Evolutionary conservation across 441 rosid species (phyloP).

Genomic region (Syzygium syzygioides): DNA sequence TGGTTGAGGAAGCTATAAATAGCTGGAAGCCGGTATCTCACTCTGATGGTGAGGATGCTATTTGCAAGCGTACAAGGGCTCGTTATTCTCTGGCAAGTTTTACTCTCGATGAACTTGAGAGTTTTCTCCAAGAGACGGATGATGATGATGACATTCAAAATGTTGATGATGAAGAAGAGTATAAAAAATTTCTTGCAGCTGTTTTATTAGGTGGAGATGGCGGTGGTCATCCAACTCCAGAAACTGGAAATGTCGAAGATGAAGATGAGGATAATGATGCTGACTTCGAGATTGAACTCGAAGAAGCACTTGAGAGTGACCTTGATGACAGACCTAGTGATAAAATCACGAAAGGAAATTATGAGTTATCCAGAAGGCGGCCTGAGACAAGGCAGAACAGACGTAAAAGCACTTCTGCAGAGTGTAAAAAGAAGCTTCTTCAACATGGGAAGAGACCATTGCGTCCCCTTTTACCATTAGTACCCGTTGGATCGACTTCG

Average conservation of each 20-base stretch:
- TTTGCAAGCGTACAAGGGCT: conserved; percentile 92
- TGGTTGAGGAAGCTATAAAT: conserved; percentile 2
- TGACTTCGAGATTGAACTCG: conserved; percentile 97
- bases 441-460: conserved; percentile 68
- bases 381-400: conserved; percentile 91
- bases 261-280: conserved; percentile 87
- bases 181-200: conserved; percentile 87
- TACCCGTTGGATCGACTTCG: conserved; percentile 33
- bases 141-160: conserved; percentile 85
- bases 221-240: conserved; percentile 34
- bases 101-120: conserved; percentile 97
- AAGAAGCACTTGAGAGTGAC: conserved; percentile 94
- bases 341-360: conserved; percentile 21
- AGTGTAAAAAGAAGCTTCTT: conserved; percentile 37
- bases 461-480: conserved; percentile 70
- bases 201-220: conserved; percentile 62
- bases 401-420: conserved; percentile 46
- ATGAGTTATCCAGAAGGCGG: conserved; percentile 34
- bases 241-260: conserved; percentile 48
- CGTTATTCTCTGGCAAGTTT: conserved; percentile 80
- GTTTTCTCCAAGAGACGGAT: conserved; percentile 95
- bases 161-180: conserved; percentile 86
- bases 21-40: conserved; percentile 11
- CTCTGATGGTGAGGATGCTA: conserved; percentile 59
- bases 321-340: conserved; percentile 48